phyloP scores from a whole-genome alignment of 306 rosid genomes.

The Ceratonia siliqua region DNA sequence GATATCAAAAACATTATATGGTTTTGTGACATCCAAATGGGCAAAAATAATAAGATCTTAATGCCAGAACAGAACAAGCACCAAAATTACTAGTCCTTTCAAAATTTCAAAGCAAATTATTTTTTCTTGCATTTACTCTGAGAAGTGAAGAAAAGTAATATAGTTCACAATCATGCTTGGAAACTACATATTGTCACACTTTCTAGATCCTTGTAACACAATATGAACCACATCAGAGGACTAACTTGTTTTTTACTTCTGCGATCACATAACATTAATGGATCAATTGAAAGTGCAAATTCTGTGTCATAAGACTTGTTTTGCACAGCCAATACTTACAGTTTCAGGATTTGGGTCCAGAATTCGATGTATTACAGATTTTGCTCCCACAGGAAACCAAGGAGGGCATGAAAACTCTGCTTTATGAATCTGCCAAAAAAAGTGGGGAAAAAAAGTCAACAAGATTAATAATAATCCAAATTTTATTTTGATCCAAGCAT shows the following conservation, averaged over 20 bases:
- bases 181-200: constrained; percentile 21
- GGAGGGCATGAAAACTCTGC: constrained; percentile 80
- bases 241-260: constrained; percentile 23
- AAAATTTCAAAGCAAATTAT: not conserved
- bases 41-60: constrained; percentile 3
- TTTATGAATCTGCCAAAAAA: constrained; percentile 60
- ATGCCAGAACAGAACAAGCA: not conserved
- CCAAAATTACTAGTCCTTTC: not conserved
- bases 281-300: constrained; percentile 9
- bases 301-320: constrained; percentile 4
- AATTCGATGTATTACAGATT: constrained; percentile 63
- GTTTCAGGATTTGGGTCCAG: constrained; percentile 80
- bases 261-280: constrained; percentile 9
- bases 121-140: not conserved
- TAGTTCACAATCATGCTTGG: not conserved
- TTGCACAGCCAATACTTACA: constrained; percentile 49
- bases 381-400: constrained; percentile 90
- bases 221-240: constrained; percentile 24
- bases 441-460: constrained; percentile 2
- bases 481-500: constrained; percentile 19
- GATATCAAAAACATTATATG: not conserved
- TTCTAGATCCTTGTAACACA: constrained; percentile 21
- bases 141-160: not conserved
- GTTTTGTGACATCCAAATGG: constrained; percentile 15
- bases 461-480: constrained; percentile 6